phyloP scores from a whole-genome alignment of 805 yeast genomes.

The Vanderwaltozyma yarrowii region DNA sequence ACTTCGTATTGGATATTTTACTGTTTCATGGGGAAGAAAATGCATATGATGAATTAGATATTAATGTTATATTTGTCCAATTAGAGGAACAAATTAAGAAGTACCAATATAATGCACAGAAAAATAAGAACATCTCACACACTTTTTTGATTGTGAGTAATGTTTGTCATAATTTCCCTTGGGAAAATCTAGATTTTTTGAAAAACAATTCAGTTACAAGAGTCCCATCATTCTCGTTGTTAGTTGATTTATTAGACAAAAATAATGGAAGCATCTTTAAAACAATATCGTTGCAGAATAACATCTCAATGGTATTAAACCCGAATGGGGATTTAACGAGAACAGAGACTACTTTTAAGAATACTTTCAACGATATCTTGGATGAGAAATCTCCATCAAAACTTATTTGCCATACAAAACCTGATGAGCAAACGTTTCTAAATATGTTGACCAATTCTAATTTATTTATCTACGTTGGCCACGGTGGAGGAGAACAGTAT shows the following conservation, averaged over 20 bases:
- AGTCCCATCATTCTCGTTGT: conserved; percentile 52
- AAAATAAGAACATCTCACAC: conserved; percentile 33
- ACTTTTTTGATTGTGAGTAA: conserved; percentile 61
- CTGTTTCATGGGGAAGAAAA: conserved; percentile 54
- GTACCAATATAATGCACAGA: conserved; percentile 14
- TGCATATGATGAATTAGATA: conserved; percentile 56
- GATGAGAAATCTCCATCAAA: conserved; percentile 33
- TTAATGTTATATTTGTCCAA: conserved; percentile 44
- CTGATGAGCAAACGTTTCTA: conserved; percentile 45
- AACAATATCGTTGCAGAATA: conserved; percentile 15
- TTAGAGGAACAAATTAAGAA: conserved; percentile 37
- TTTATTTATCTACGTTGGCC: conserved; percentile 76
- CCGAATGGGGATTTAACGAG: conserved; percentile 69
- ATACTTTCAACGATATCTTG: conserved; percentile 29
- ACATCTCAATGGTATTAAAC: conserved; percentile 60
- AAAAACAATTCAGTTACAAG: conserved; percentile 52
- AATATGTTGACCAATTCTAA: conserved; percentile 34
- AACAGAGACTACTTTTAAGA: conserved; percentile 51
- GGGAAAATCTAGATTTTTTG: conserved; percentile 72
- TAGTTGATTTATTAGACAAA: conserved; percentile 31
- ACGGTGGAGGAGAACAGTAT: conserved; percentile 92
- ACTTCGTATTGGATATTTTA: conserved; percentile 49
- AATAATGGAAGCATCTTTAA: conserved; percentile 5
- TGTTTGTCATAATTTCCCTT: conserved; percentile 63
- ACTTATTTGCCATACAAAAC: conserved; percentile 46